phyloP scores from a whole-genome alignment of 148 eudicot species.

The Beta vulgaris region DNA sequence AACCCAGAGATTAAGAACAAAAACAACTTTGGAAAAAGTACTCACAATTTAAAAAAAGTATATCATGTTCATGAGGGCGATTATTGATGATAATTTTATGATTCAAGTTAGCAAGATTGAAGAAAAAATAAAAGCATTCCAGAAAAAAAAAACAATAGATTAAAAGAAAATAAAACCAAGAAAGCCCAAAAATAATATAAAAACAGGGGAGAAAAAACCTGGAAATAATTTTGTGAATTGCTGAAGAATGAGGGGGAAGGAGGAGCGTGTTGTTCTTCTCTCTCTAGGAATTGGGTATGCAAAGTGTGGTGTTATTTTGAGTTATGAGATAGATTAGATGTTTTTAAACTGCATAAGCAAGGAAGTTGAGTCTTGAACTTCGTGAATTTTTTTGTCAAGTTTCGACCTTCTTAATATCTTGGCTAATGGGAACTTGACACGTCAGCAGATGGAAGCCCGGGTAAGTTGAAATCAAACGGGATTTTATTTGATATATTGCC shows the following conservation, averaged over 20 bases:
- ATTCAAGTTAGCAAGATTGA: not conserved
- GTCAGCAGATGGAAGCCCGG: not conserved
- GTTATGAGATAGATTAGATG: not conserved
- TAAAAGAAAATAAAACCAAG: not conserved
- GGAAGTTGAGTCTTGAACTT: not conserved
- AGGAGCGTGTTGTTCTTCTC: not conserved
- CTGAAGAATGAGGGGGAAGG: not conserved
- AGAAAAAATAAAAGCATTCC: not conserved
- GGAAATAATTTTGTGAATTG: not conserved
- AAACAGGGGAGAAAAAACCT: not conserved
- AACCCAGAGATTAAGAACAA: not conserved
- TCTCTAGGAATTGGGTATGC: not conserved
- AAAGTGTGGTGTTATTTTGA: not conserved
- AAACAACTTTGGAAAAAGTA: no score
- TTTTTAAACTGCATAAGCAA: not conserved
- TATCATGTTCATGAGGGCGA: no score
- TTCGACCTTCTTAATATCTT: not conserved
- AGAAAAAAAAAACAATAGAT: not conserved
- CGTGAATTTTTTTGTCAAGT: not conserved
- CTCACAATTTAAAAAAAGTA: no score
- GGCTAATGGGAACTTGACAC: constrained; percentile 3
- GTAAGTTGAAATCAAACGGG: not conserved
- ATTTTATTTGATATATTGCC: no score
- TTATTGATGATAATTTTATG: no score
- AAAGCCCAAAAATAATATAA: no score